These are phyloP conservation scores for Thielaviopsis populi DNA, from an alignment of 2,329 filamentous ascomycete species.

Conservation along the genomic window DNA sequence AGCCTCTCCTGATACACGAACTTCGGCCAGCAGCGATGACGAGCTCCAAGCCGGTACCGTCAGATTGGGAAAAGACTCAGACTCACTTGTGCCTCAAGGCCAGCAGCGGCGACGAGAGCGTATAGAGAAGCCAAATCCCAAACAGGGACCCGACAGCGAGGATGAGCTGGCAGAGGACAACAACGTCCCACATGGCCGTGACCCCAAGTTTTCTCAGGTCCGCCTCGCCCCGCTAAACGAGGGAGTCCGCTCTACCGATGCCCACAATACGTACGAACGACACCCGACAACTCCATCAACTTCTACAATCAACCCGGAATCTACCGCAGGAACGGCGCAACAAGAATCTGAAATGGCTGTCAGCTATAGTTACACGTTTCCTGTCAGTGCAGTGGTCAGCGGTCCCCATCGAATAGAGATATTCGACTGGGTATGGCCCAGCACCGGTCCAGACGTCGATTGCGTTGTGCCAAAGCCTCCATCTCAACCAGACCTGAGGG, in stretches of 20 bases:
- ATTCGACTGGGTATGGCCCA: constrained; percentile 9
- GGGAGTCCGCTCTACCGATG: neutral
- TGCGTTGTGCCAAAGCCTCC: neutral
- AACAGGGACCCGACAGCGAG: neutral
- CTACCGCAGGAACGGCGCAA: neutral
- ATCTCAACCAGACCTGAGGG: neutral
- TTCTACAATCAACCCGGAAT: neutral
- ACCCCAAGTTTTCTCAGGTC: neutral
- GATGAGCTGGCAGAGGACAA: constrained; percentile 7
- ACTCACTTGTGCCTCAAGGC: neutral
- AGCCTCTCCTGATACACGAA: neutral
- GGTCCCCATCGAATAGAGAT: constrained; percentile 5
- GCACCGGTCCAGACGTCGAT: neutral
- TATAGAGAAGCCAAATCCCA: neutral
- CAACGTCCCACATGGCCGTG: neutral
- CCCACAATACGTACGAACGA: neutral
- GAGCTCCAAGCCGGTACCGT: constrained; percentile 3
- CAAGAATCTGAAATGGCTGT: neutral
- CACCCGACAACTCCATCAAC: neutral
- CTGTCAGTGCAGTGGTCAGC: constrained; percentile 10
- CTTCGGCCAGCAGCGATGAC: constrained; percentile 4
- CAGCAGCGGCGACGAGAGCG: neutral
- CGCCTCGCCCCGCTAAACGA: neutral
- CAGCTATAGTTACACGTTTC: neutral
- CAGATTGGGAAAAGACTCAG: neutral